Percentiles rank a stretch among this genome's conserved stretches.
Evolutionary conservation across 164 flowering plant species (phyloP).

Genomic region (Kalanchoe fedtschenkoi): DNA sequence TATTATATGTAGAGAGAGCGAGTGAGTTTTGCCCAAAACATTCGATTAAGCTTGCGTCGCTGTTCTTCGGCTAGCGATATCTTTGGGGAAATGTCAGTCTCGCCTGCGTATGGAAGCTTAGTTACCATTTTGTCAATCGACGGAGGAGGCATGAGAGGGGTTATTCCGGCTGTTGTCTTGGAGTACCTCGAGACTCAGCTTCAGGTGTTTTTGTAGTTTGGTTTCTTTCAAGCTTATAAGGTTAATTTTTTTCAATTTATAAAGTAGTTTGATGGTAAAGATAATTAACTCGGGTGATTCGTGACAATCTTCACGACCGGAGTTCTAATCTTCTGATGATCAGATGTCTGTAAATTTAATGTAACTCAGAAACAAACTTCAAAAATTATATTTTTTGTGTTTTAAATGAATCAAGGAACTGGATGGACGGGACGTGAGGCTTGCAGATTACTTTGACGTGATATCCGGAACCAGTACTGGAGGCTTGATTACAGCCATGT

Average conservation of each 20-base stretch:
- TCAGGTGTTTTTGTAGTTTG: constrained; percentile 20
- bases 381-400: not conserved
- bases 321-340: too few relatives aligned
- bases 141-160: constrained; percentile 41
- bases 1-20: too few relatives aligned
- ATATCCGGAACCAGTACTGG: constrained; percentile 7
- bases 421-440: constrained; percentile 3
- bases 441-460: constrained; percentile 8
- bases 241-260: not conserved
- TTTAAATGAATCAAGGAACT: not conserved
- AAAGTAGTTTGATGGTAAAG: not conserved
- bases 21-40: not conserved
- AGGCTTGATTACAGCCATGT: constrained; percentile 7
- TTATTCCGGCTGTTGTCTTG: constrained; percentile 27
- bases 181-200: constrained; percentile 29
- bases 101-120: constrained; percentile 13
- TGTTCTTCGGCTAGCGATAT: not conserved
- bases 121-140: constrained; percentile 32
- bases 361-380: not conserved
- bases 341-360: too few relatives aligned
- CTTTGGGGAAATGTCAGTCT: not conserved
- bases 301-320: too few relatives aligned
- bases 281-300: too few relatives aligned
- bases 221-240: not conserved
- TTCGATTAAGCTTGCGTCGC: not conserved